phyloP scores from a whole-genome alignment of 768 basidiomycete genomes.

The Xerocomellus intermedius region DNA sequence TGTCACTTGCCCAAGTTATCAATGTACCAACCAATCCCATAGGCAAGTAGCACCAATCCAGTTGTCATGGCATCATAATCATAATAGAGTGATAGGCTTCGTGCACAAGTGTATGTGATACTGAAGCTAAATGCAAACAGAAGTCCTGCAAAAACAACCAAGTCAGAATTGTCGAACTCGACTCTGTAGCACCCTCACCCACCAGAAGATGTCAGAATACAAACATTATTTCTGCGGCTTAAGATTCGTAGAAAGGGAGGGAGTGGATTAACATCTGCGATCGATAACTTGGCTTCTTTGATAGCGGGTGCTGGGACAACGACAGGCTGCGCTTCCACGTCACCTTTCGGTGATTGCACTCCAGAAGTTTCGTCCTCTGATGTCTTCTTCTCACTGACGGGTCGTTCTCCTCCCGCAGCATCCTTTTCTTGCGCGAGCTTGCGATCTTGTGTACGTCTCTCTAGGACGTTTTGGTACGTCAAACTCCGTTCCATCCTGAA shows the following conservation, averaged over 20 bases:
- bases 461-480: slow-evolving; percentile 69
- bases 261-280: slow-evolving; percentile 73
- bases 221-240: slow-evolving; percentile 62
- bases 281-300: slow-evolving; percentile 50
- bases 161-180: neutral
- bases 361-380: neutral
- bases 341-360: slow-evolving; percentile 12
- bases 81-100: slow-evolving; percentile 67
- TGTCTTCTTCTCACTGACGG: slow-evolving; percentile 4
- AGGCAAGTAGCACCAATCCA: slow-evolving; percentile 75
- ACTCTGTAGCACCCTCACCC: slow-evolving; percentile 26
- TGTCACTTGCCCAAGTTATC: neutral
- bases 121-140: slow-evolving; percentile 70
- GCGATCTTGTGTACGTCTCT: slow-evolving; percentile 35
- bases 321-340: slow-evolving; percentile 26
- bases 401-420: slow-evolving; percentile 1
- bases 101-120: slow-evolving; percentile 71
- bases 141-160: slow-evolving; percentile 43
- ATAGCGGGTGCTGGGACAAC: slow-evolving; percentile 10
- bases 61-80: slow-evolving; percentile 67
- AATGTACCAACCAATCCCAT: slow-evolving; percentile 55
- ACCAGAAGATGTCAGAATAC: slow-evolving; percentile 45
- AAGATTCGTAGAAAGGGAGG: slow-evolving; percentile 61
- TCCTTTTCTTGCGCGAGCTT: slow-evolving; percentile 17
- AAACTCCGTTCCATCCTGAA: slow-evolving; percentile 82